These are phyloP conservation scores for Acanthamoeba comandoni DNA, from an alignment of 208 protist species.

Conservation along the genomic window DNA sequence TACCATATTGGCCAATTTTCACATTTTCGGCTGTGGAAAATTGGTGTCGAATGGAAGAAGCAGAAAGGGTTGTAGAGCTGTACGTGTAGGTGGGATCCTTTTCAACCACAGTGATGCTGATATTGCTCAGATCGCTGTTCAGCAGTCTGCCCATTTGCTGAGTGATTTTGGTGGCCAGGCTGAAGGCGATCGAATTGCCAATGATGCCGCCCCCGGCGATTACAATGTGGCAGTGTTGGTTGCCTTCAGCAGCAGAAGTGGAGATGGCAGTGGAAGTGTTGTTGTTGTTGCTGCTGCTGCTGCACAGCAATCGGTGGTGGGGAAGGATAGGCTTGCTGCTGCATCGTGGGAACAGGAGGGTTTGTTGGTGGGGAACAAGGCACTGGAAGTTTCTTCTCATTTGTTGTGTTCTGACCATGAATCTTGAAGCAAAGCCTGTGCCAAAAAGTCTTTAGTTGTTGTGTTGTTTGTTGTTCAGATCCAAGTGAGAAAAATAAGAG, in stretches of 20 bases:
- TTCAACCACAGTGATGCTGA: conserved; percentile 15
- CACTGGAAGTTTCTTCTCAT: too few relatives aligned
- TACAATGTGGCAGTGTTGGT: not conserved
- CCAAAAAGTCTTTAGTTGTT: too few relatives aligned
- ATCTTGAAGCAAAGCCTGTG: too few relatives aligned
- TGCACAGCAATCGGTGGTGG: too few relatives aligned
- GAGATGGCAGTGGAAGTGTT: not conserved
- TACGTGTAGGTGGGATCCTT: conserved; percentile 7
- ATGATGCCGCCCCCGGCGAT: conserved; percentile 27
- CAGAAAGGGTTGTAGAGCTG: conserved; percentile 38
- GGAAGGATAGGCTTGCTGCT: too few relatives aligned
- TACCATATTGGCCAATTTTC: conserved; percentile 29
- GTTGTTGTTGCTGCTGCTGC: too few relatives aligned
- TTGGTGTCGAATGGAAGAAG: conserved; percentile 57
- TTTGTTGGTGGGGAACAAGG: too few relatives aligned
- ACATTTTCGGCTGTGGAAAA: conserved; percentile 58
- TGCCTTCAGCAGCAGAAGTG: not conserved
- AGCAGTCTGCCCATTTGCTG: not conserved
- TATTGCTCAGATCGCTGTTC: not conserved
- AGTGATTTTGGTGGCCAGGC: not conserved
- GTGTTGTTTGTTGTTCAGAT: too few relatives aligned
- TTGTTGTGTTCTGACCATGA: too few relatives aligned
- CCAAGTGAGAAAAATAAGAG: too few relatives aligned
- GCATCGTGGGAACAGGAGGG: too few relatives aligned
- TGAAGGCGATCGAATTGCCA: conserved; percentile 42